A percentile compares a stretch with the other conserved stretches of the same genome.
Evolutionary conservation across 2,329 filamentous ascomycete species (phyloP).

Genomic region (Cryphonectria japonica): DNA sequence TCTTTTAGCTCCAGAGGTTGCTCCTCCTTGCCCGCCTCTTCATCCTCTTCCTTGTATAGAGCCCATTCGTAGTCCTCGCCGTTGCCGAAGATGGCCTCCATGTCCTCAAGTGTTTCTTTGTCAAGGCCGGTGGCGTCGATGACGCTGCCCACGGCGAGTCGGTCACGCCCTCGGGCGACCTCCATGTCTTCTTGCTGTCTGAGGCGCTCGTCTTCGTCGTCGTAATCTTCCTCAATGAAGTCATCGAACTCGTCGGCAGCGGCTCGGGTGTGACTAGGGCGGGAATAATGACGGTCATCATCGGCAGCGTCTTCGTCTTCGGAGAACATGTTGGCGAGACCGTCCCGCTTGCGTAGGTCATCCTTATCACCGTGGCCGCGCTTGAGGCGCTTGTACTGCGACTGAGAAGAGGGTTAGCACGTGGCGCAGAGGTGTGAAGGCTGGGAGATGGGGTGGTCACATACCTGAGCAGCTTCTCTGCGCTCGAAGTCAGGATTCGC

Average conservation of each 20-base stretch:
- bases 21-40: conserved; percentile 79
- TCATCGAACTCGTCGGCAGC: conserved; percentile 84
- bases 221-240: conserved; percentile 96
- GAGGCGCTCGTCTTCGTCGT: conserved; percentile 78
- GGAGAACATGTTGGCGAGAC: conserved; percentile 90
- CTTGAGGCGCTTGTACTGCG: conserved; percentile 96
- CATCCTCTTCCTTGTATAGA: conserved; percentile 82
- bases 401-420: conserved; percentile 50
- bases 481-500: conserved; percentile 72
- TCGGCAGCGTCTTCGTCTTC: conserved; percentile 83
- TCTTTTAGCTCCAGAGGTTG: conserved; percentile 90
- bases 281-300: conserved; percentile 56
- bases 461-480: conserved; percentile 47
- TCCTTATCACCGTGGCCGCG: conserved; percentile 81
- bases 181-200: conserved; percentile 83
- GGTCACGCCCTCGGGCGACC: conserved; percentile 73
- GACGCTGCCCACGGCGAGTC: conserved; percentile 66
- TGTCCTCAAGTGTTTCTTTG: conserved; percentile 91
- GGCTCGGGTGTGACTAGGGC: conserved; percentile 57
- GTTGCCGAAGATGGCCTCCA: conserved; percentile 94
- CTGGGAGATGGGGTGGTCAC: neutral
- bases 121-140: conserved; percentile 85
- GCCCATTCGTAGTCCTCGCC: conserved; percentile 97
- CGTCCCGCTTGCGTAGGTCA: conserved; percentile 67
- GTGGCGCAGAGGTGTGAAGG: neutral